Evolutionary conservation across 2,329 filamentous ascomycete species (phyloP), one percentile per base, ranked within the genome.

Genomic region (Gyromitra esculenta): DNA sequence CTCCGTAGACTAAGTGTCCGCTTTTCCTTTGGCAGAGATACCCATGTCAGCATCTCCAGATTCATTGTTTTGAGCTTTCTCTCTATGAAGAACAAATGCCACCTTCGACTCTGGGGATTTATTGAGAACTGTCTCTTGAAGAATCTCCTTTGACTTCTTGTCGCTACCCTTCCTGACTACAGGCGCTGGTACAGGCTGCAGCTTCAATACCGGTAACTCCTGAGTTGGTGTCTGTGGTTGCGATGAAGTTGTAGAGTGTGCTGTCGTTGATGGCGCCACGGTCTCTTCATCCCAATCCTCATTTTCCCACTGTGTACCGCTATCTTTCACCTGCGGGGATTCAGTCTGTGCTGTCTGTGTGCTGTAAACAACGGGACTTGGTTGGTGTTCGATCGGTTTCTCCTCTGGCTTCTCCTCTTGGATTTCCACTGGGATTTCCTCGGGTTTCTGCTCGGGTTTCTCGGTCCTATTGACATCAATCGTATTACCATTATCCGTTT

Each of bases 401-500:
- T 45, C 56, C 21, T 59, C 74, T 59, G 62, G 52, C 0, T 43
- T 74, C 41, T 56, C 64, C 8, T 39, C 66, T 7, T 31, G 37
- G 1, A 62, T 45, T 21, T 60, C 56, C 56, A 13, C 65, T 9
- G 31, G 52, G 15, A 43, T 74, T 21, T 35, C 54, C 15, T 35
- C 66, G 48, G 70, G 74, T 11, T 70, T 63, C 35, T 25, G 39
- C 60, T n/a, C n/a, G 66, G 21, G n/a, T 50, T n/a, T 9, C 41
- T 73, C 63, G 60, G 59, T 54, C 57, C 66, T 70, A 65, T 65
- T 77, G 64, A 70, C 25, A 69, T 78, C 79, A 67, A 79, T 71
- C 15, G 75, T 76, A 63, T 79, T 77, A 62, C 76, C 78, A 64
- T 76, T 76, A 74, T 77, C 77, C 73, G 79, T 77, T 52, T 79